Evolutionary conservation across 805 yeast genomes (phyloP).

Genomic region (Alloascoidea africana): DNA sequence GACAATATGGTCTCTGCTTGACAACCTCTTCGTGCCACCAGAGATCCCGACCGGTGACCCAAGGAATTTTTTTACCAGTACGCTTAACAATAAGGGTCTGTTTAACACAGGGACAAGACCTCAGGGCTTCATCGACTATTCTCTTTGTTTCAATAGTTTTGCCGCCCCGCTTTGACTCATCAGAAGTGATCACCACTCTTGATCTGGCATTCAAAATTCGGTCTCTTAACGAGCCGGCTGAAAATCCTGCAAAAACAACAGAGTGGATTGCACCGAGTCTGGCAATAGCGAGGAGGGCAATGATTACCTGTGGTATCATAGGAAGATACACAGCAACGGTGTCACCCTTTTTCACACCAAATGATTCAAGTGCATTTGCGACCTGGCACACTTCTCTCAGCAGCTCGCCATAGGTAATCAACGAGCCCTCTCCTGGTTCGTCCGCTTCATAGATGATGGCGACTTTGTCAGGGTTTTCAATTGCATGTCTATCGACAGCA

Average conservation of each 20-base stretch:
- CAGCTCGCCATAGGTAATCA: constrained; percentile 75
- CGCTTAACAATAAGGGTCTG: constrained; percentile 81
- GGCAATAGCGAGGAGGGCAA: constrained; percentile 82
- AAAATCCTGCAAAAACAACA: constrained; percentile 93
- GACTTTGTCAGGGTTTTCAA: constrained; percentile 48
- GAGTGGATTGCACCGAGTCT: constrained; percentile 95
- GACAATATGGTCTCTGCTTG: constrained; percentile 71
- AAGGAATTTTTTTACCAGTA: constrained; percentile 66
- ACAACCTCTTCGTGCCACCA: constrained; percentile 91
- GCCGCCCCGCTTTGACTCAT: constrained; percentile 93
- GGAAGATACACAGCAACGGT: constrained; percentile 94
- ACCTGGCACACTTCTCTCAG: constrained; percentile 72
- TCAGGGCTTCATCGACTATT: constrained; percentile 89
- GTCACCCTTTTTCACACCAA: constrained; percentile 91
- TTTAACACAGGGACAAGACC: constrained; percentile 51
- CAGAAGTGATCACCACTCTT: constrained; percentile 81
- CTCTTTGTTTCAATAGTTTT: constrained; percentile 83
- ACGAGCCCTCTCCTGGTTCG: constrained; percentile 55
- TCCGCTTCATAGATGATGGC: constrained; percentile 89
- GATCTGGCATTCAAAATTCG: constrained; percentile 82
- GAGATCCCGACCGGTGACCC: constrained; percentile 69
- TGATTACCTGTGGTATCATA: constrained; percentile 93
- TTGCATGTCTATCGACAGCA: constrained; percentile 74
- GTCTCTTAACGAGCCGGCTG: constrained; percentile 84
- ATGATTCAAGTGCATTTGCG: constrained; percentile 66